Evolutionary conservation across 140 eudicot species (phyloP).

Genomic region (Erigeron philadelphicus): DNA sequence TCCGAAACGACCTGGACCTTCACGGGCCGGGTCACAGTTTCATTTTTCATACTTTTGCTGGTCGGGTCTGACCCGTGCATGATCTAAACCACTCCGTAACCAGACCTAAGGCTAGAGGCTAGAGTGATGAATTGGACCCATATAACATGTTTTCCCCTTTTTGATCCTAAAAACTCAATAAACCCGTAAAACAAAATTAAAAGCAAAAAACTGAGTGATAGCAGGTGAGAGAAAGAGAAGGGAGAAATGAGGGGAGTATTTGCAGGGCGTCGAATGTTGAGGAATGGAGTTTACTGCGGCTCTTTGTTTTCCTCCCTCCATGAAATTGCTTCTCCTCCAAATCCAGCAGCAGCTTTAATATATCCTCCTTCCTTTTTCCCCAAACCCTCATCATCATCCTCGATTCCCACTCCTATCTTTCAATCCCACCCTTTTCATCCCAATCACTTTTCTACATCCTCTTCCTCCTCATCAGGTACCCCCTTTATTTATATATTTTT

Average conservation of each 20-base stretch:
- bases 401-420: slow-evolving; percentile 28
- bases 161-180: not conserved
- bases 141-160: no score
- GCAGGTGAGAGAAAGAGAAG: not conserved
- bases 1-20: no score
- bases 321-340: slow-evolving; percentile 25
- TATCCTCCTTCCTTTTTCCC: slow-evolving; percentile 20
- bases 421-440: slow-evolving; percentile 25
- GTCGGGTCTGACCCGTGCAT: no score
- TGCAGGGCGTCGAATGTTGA: slow-evolving; percentile 36
- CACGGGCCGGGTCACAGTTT: no score
- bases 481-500: not conserved
- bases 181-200: not conserved
- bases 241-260: slow-evolving; percentile 38
- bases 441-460: slow-evolving; percentile 31
- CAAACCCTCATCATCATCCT: slow-evolving; percentile 27
- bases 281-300: slow-evolving; percentile 38
- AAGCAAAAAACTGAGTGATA: not conserved
- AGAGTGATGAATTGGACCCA: no score
- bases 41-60: no score
- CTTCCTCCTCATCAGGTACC: slow-evolving; percentile 29
- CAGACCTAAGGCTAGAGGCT: no score
- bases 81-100: no score
- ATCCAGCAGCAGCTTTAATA: slow-evolving; percentile 12
- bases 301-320: slow-evolving; percentile 22